Evolutionary conservation across 164 flowering plant genomes (phyloP).

Genomic region (Malania oleifera): DNA sequence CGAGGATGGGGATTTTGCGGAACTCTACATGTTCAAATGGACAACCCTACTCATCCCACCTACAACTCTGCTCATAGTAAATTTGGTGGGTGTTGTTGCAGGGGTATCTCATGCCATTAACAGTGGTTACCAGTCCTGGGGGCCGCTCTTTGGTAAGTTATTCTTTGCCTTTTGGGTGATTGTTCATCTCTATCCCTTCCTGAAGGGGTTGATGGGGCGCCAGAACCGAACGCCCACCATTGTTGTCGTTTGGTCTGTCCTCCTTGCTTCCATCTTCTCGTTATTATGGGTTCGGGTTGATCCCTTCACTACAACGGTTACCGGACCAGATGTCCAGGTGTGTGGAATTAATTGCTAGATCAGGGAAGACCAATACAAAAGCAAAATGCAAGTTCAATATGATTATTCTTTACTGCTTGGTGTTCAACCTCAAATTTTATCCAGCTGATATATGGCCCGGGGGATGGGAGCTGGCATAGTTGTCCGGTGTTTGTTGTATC

Average conservation of each 20-base stretch:
- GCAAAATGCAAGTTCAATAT: neutral
- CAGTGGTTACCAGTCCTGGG: conserved; percentile 77
- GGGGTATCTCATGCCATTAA: conserved; percentile 63
- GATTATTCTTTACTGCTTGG: neutral
- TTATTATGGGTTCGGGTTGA: conserved; percentile 72
- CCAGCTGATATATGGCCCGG: too few species aligned
- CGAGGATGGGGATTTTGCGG: conserved; percentile 70
- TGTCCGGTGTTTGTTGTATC: neutral
- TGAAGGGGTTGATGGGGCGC: conserved; percentile 77
- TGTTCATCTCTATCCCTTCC: conserved; percentile 74
- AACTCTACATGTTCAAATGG: conserved; percentile 83
- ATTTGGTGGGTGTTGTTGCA: conserved; percentile 63
- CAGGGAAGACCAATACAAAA: neutral
- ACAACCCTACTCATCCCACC: conserved; percentile 83
- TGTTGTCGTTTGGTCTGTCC: conserved; percentile 74
- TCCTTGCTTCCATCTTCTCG: conserved; percentile 76
- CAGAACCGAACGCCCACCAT: conserved; percentile 82
- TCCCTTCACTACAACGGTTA: conserved; percentile 61
- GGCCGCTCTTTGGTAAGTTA: conserved; percentile 62
- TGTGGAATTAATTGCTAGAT: conserved; percentile 68
- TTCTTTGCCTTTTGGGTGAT: conserved; percentile 82
- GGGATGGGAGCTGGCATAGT: neutral
- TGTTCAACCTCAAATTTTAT: too few species aligned
- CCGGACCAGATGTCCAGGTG: conserved; percentile 45
- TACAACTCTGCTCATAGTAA: conserved; percentile 58